Evolutionary conservation across 441 rosid genomes (phyloP).

Genomic region (Syzygium malaccense): DNA sequence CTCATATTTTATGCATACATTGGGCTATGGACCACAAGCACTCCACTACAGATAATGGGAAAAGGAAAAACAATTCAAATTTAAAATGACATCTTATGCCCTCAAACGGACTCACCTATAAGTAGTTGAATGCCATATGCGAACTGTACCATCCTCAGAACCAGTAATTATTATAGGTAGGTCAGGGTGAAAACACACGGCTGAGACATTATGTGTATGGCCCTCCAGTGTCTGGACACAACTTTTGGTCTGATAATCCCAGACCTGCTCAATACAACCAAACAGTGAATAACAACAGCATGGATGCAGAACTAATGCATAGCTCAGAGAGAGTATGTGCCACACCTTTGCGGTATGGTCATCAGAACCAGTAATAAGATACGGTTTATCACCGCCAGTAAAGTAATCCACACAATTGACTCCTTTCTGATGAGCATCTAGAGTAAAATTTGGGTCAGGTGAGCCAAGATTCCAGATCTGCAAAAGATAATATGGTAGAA

Average conservation of each 20-base stretch:
- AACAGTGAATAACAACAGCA: background rate
- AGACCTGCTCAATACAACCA: slow-evolving; percentile 27
- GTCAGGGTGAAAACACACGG: slow-evolving; percentile 67
- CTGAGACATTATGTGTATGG: slow-evolving; percentile 68
- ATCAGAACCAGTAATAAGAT: slow-evolving; percentile 91
- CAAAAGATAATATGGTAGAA: background rate
- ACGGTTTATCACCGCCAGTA: slow-evolving; percentile 88
- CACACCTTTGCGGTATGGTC: slow-evolving; percentile 96
- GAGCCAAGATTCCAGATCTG: slow-evolving; percentile 99
- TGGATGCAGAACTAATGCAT: background rate
- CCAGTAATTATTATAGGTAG: slow-evolving; percentile 69
- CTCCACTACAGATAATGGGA: background rate
- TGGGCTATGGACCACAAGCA: background rate
- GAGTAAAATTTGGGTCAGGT: slow-evolving; percentile 82
- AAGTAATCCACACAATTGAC: slow-evolving; percentile 91
- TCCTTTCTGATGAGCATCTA: slow-evolving; percentile 95
- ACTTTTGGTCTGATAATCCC: slow-evolving; percentile 62
- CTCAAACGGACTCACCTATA: slow-evolving; percentile 31
- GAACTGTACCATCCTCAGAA: slow-evolving; percentile 76
- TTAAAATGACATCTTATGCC: background rate
- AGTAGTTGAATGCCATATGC: slow-evolving; percentile 64
- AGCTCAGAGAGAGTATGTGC: slow-evolving; percentile 1
- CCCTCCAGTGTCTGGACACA: slow-evolving; percentile 71
- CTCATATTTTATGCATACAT: background rate
- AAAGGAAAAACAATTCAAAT: background rate